These are phyloP conservation scores for Sextonia rubra DNA, from an alignment of 164 flowering plant genomes.

Conservation along the genomic window DNA sequence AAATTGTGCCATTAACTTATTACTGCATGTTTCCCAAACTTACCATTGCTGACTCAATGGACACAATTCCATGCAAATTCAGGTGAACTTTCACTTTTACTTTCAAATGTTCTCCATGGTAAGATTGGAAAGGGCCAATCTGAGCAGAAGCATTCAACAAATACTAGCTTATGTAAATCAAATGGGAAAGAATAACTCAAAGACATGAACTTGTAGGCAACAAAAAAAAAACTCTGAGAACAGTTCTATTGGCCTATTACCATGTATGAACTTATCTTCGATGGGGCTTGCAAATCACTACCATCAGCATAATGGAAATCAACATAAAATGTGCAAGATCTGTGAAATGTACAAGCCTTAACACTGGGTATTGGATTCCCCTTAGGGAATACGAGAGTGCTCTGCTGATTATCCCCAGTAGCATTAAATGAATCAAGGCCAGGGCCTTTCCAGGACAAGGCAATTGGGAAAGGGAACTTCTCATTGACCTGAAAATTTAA, in stretches of 20 bases:
- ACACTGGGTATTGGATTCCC: constrained; percentile 79
- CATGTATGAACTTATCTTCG: constrained; percentile 80
- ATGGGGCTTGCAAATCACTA: constrained; percentile 52
- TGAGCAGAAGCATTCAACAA: neutral
- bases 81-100: constrained; percentile 77
- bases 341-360: constrained; percentile 75
- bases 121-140: constrained; percentile 75
- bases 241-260: constrained; percentile 23
- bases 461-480: constrained; percentile 68
- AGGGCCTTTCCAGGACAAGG: constrained; percentile 77
- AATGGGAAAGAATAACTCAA: neutral
- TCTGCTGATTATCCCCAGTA: constrained; percentile 50
- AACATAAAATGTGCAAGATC: constrained; percentile 52
- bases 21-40: constrained; percentile 20
- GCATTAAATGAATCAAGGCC: constrained; percentile 56
- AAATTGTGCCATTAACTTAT: too few relatives aligned
- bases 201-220: neutral
- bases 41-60: constrained; percentile 89
- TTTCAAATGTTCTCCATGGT: constrained; percentile 64
- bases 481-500: constrained; percentile 46
- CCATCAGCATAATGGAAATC: constrained; percentile 75
- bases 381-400: constrained; percentile 67
- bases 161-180: too few relatives aligned
- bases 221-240: neutral
- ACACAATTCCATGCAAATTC: constrained; percentile 81